Base-by-base conservation (phyloP, 2,329 filamentous ascomycete genomes). In the Pseudocercospora musae region DNA sequence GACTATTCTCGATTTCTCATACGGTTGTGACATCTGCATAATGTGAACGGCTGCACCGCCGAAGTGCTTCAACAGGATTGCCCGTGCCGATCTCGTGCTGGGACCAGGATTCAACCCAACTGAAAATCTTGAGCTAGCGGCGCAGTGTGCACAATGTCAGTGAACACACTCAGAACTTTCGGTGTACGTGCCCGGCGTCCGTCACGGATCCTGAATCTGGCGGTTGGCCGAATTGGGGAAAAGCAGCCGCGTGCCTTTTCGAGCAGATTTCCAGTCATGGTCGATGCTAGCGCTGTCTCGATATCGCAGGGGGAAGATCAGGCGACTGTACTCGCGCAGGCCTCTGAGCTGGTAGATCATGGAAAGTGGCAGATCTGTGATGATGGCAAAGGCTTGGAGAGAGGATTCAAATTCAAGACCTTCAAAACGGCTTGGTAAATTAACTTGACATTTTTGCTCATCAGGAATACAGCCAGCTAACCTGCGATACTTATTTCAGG, bases 361-460 rank as follows among this genome's bases (percentile, higher is more conserved):
- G 71, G 72, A 7, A 66, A 63, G 62, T 78, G 76, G 76, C 62
- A 62, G 20, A 48, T 77, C 2, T 74, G 70, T 56, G 61, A 69
- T 10, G 65, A 73, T 21, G 72, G 72, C 2, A 73, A 70, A 62
- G 76, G 74, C 0, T 55, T 78, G 6, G 72, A 77, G 66, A 61
- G 74, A 23, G 59, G 64, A 0, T 77, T 78, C 63, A 69, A 69
- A 57, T 78, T 78, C 69, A 74, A 74, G 66, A 75, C 71, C 3
- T 78, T 78, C 61, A 75, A 72, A 40, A 64, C 68, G 3, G 74
- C 76, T 10, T 78, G 76, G 76, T 54, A 25, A 27, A n/a, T 33
- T 23, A 9, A 18, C 52, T 7, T 25, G 15, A n/a, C 23, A n/a
- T 15, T 29, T n/a, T 13, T 5, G 7, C 15, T 25, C 4, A 29